These are phyloP conservation scores for Macrolepiota fuliginosa DNA, from an alignment of 768 basidiomycete genomes.

Conservation along the genomic window DNA sequence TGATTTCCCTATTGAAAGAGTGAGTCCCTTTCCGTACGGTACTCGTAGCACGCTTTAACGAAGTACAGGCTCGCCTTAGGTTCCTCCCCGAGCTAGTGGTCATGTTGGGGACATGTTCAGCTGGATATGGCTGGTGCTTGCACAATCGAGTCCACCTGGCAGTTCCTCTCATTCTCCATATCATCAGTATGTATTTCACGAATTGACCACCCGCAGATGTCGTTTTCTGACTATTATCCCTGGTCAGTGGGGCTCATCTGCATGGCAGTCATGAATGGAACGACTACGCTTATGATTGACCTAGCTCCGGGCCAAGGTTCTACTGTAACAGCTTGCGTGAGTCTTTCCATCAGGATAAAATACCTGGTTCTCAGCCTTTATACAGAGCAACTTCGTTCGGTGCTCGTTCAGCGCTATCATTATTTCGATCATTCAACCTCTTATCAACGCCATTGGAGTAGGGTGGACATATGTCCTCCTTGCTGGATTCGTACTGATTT, in stretches of 20 bases:
- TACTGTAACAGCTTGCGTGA: conserved; percentile 68
- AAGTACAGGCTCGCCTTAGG: conserved; percentile 19
- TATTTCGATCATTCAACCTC: conserved; percentile 62
- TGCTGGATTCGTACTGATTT: conserved; percentile 42
- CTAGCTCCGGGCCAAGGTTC: conserved; percentile 60
- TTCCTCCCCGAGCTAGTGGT: conserved; percentile 21
- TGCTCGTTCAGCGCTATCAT: conserved; percentile 57
- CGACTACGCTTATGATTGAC: conserved; percentile 66
- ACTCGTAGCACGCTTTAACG: neutral
- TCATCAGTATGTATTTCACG: conserved; percentile 25
- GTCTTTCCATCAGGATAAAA: conserved; percentile 21
- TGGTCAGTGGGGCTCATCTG: conserved; percentile 47
- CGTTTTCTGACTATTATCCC: neutral
- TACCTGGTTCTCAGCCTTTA: neutral
- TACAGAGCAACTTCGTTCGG: conserved; percentile 68
- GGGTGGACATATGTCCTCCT: conserved; percentile 73
- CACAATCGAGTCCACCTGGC: conserved; percentile 45
- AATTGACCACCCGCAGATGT: neutral
- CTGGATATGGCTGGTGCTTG: conserved; percentile 63
- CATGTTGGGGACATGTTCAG: conserved; percentile 35
- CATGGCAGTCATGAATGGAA: conserved; percentile 51
- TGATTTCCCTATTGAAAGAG: conserved; percentile 6
- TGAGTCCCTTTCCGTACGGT: neutral
- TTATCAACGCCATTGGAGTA: conserved; percentile 54
- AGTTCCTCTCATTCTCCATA: conserved; percentile 48